phyloP scores from a whole-genome alignment of 169 alveolate genomes.

The Cryptosporidium felis region DNA sequence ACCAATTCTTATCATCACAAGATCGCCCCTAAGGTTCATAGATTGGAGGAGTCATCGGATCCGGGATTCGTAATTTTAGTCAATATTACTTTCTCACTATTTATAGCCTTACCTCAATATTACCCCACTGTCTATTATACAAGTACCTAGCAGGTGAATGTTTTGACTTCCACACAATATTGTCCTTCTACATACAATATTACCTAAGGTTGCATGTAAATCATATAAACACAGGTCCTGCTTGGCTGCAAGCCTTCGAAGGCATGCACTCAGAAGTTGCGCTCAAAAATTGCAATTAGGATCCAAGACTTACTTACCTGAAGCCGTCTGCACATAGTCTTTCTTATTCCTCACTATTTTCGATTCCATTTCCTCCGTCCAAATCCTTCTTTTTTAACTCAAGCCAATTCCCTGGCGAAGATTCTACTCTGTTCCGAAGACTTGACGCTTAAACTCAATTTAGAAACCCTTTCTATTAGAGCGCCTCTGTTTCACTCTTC shows the following conservation, averaged over 20 bases:
- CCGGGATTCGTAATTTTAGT: neutral
- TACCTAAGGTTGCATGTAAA: too few species aligned
- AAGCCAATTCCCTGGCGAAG: neutral
- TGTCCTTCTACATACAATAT: constrained; percentile 71
- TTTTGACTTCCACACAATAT: constrained; percentile 75
- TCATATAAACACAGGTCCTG: too few species aligned
- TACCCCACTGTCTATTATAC: constrained; percentile 62
- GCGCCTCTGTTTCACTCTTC: too few species aligned
- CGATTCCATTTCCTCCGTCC: neutral
- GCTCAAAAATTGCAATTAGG: too few species aligned
- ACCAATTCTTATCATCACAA: constrained; percentile 80
- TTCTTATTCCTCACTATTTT: constrained; percentile 15
- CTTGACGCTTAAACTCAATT: too few species aligned
- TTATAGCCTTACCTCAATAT: constrained; percentile 35
- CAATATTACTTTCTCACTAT: neutral
- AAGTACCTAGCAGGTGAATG: constrained; percentile 73
- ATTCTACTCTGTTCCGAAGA: too few species aligned
- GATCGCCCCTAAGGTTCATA: constrained; percentile 79
- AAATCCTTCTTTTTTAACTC: neutral
- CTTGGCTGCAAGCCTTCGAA: too few species aligned
- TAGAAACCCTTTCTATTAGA: too few species aligned
- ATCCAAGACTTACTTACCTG: constrained; percentile 53
- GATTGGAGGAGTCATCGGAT: neutral
- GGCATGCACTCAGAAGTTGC: too few species aligned
- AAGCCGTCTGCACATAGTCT: constrained; percentile 67